Evolutionary conservation across 2,329 filamentous ascomycete genomes (phyloP), one percentile per base, ranked within the genome.

Genomic region (Clonostachys rosea): DNA sequence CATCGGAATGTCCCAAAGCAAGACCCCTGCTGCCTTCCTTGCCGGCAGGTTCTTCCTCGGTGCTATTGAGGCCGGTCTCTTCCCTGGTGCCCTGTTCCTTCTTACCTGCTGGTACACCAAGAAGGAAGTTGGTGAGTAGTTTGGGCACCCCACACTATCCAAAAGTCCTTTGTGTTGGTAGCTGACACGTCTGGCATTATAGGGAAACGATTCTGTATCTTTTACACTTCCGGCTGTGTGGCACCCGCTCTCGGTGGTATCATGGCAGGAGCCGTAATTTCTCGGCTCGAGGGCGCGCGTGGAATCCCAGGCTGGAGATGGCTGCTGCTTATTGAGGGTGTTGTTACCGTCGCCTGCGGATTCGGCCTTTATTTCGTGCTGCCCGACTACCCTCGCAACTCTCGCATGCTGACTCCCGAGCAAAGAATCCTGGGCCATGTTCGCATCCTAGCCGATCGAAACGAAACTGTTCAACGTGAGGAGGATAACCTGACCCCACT

Each of bases 281-380:
- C 68, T 1, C 69, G 86, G 12, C 61, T 74, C 45, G 60, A 70
- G 43, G 75, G 84, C 43, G 82, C 79, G 12, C 59, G 79, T 1
- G 60, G 68, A 13, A 66, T 86, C 1, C 66, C 65, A 33, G 66
- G 64, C n/a, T 87, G 83, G 84, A 70, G 83, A 7, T 86, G 85
- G 83, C 83, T 87, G 48, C 87, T 86, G 49, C 75, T 75, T 7
- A 78, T 87, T 16, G 84, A 87, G 59, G 84, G 84, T 18, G 78
- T 86, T 54, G 75, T 84, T 52, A 70, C 68, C 6, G 51, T 63
- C 48, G 67, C 11, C 47, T 48, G 86, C 1, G 70, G 74, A 0
- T 18, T 86, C 5, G 67, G 85, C 18, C 62, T 73, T 4, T 84
- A 83, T 60, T 54, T 83, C 54, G 81, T 82, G 1, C 63, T 87